Evolutionary conservation across 352 stramenopile species (phyloP), one percentile per base, ranked within the genome.

Genomic region (Globisporangium carolinianum): DNA sequence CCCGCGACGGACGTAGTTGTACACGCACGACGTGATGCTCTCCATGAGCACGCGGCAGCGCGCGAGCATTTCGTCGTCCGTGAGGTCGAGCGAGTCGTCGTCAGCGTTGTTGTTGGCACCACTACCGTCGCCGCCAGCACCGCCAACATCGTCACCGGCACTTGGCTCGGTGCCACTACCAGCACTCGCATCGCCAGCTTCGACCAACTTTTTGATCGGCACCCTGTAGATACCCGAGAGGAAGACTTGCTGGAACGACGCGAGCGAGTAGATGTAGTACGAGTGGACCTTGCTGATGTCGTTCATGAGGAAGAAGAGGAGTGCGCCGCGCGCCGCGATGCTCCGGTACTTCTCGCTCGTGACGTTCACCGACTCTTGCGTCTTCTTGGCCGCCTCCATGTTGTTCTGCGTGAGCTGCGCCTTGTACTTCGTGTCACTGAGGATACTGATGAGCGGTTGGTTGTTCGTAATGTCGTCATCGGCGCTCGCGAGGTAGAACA

Each of bases 381-480:
- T 98, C 55, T 89, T 79, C 72, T 96, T 96, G 41, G 92, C 92
- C 12, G 88, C 75, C 49, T 96, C 91, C 75, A 95, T 96, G 65
- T 97, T 97, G 65, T 95, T 92, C 59, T 94, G 80, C 14, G 83
- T 98, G 58, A 75, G 83, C 71, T 91, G 76, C 11, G 89, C 88
- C 62, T 98, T 98, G 61, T 90, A 78, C 65, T 98, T 98, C 0
- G 94, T 98, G 60, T 97, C 82, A 61, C 96, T 96, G n/a, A 98
- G 63, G 61, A 96, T 96, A 48, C 95, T 89, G 65, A 98, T 98
- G 7, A 98, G 71, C 45, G 96, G 89, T 55, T 98, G 94, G 71
- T 99, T 97, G 74, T 98, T 97, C 36, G 94, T 98, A 61, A 99
- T 98, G 71, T 98, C 94, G 47, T 96, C 96, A 71, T 98, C 88